Evolutionary conservation across 2,329 filamentous ascomycete genomes (phyloP).

Genomic region (Pseudogymnoascus sp.): DNA sequence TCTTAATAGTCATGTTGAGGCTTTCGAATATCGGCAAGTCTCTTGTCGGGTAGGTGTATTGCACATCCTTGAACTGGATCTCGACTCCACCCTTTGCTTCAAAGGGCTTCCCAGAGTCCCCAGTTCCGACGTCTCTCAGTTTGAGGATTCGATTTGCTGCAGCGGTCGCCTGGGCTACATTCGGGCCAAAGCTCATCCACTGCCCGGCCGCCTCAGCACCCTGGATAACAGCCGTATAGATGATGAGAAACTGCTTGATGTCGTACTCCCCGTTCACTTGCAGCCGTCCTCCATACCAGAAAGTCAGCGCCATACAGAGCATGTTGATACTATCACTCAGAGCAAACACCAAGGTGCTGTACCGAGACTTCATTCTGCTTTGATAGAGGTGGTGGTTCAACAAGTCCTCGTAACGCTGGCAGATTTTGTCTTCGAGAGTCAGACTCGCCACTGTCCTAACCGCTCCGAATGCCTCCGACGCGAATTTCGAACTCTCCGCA

Average conservation of each 20-base stretch:
- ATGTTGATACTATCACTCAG: conserved; percentile 49
- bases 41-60: conserved; percentile 55
- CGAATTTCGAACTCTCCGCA: conserved; percentile 55
- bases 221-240: conserved; percentile 45
- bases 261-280: conserved; percentile 35
- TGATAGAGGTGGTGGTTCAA: conserved; percentile 40
- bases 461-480: conserved; percentile 53
- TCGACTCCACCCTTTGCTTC: conserved; percentile 39
- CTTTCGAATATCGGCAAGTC: conserved; percentile 51
- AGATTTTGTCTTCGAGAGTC: conserved; percentile 53
- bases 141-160: conserved; percentile 54
- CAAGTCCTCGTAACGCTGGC: conserved; percentile 40
- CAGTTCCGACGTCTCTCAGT: conserved; percentile 20
- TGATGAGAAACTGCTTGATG: conserved; percentile 44
- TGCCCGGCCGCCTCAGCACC: conserved; percentile 47
- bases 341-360: conserved; percentile 44
- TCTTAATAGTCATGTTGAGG: conserved; percentile 56
- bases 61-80: conserved; percentile 49
- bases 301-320: conserved; percentile 50
- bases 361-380: conserved; percentile 42
- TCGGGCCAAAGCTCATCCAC: conserved; percentile 45
- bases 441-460: conserved; percentile 56
- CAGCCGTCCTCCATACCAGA: conserved; percentile 45
- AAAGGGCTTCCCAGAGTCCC: conserved; percentile 8
- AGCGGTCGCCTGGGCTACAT: conserved; percentile 51